Evolutionary conservation across 345 rosid genomes (phyloP).

Genomic region (Capsella bursapastoris): DNA sequence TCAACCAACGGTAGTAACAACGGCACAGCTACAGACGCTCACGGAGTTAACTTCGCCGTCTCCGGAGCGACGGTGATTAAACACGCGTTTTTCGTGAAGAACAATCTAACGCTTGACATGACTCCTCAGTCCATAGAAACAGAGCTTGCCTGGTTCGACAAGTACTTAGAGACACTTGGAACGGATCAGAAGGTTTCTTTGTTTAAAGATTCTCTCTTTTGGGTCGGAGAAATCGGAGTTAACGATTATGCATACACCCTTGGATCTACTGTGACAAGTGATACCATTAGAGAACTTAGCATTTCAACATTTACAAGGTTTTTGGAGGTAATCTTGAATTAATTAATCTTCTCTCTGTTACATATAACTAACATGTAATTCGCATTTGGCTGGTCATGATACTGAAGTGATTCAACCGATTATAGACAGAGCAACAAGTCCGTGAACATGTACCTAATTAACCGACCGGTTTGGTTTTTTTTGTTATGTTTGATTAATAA

Average conservation of each 20-base stretch:
- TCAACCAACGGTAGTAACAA: conserved; percentile 41
- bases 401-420: conserved; percentile 14
- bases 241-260: conserved; percentile 81
- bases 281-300: conserved; percentile 60
- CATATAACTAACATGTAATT: too few species aligned
- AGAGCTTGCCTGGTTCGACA: conserved; percentile 70
- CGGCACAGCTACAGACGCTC: conserved; percentile 32
- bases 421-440: neutral
- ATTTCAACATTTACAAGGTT: conserved; percentile 50
- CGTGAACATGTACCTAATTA: neutral
- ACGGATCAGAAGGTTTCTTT: conserved; percentile 47
- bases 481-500: neutral
- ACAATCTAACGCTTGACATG: conserved; percentile 65
- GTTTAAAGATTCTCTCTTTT: conserved; percentile 67
- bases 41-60: conserved; percentile 90
- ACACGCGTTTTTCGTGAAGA: conserved; percentile 75
- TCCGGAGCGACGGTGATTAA: conserved; percentile 87
- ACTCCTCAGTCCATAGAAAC: conserved; percentile 80
- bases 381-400: conserved; percentile 11
- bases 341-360: too few species aligned
- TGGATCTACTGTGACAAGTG: conserved; percentile 59
- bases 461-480: conserved; percentile 1
- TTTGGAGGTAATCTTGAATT: conserved; percentile 55
- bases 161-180: conserved; percentile 58
- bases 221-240: conserved; percentile 96